A percentile compares a stretch with the other conserved stretches of the same genome.
Evolutionary conservation across 495 filamentous ascomycete genomes (phyloP).

Genomic region (Pyronema omphalodes): DNA sequence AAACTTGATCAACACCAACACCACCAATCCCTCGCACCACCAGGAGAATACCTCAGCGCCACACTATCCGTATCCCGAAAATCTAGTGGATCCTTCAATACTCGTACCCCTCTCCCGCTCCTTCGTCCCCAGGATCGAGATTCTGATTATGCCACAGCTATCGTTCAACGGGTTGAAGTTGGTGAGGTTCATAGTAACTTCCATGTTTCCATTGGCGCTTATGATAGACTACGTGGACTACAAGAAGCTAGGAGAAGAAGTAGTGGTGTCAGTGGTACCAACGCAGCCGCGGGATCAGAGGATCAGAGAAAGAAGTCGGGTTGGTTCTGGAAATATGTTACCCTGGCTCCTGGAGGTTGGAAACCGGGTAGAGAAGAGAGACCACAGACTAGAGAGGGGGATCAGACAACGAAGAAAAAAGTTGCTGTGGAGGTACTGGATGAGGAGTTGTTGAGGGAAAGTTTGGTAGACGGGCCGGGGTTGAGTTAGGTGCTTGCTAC

Average conservation of each 20-base stretch:
- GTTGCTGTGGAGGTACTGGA: constrained; percentile 11
- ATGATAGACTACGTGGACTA: constrained; percentile 14
- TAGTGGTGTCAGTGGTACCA: constrained; percentile 2
- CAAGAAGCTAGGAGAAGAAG: constrained; percentile 6
- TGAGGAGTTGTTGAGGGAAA: constrained; percentile 19
- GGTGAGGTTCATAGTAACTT: not conserved
- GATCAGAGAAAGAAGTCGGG: not conserved
- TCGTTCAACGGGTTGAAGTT: constrained; percentile 12
- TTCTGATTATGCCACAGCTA: not conserved
- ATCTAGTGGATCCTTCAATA: not conserved
- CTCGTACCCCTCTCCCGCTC: not conserved
- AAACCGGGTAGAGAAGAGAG: constrained; percentile 3
- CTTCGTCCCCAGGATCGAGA: constrained; percentile 9
- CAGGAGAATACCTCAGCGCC: constrained; percentile 9
- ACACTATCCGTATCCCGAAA: constrained; percentile 11
- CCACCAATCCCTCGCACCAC: not conserved
- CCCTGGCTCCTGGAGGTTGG: not conserved
- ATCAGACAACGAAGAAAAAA: not conserved
- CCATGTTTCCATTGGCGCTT: constrained; percentile 8
- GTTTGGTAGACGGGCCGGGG: constrained; percentile 12
- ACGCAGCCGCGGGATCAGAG: not conserved
- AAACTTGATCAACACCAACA: constrained; percentile 5
- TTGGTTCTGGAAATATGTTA: constrained; percentile 18
- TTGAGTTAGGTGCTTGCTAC: constrained; percentile 1
- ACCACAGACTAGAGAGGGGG: constrained; percentile 4